These are phyloP conservation scores for Leucocoprinus birnbaumii DNA, from an alignment of 768 basidiomycete genomes.

Conservation along the genomic window DNA sequence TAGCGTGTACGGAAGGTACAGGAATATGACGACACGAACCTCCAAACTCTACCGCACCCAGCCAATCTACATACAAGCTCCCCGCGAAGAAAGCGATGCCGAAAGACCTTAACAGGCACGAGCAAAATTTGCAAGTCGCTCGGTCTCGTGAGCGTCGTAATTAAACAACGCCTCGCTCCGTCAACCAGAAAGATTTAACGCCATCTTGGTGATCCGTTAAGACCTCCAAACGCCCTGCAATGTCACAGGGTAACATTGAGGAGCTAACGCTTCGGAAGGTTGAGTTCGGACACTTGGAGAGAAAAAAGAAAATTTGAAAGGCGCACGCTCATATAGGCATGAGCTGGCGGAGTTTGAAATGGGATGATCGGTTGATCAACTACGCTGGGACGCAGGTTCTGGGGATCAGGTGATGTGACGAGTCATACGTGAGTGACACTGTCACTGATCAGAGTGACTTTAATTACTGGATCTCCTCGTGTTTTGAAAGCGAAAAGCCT, in stretches of 20 bases:
- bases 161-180: slow-evolving; percentile 64
- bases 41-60: slow-evolving; percentile 26
- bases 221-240: slow-evolving; percentile 4
- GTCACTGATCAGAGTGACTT: not conserved
- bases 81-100: slow-evolving; percentile 55
- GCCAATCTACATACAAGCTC: slow-evolving; percentile 30
- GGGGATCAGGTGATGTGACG: slow-evolving; percentile 9
- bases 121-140: slow-evolving; percentile 34
- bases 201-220: slow-evolving; percentile 26
- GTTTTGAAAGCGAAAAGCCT: not conserved
- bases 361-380: not conserved
- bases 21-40: slow-evolving; percentile 76
- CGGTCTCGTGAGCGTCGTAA: slow-evolving; percentile 38
- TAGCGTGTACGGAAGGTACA: slow-evolving; percentile 74
- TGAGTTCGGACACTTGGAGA: slow-evolving; percentile 64
- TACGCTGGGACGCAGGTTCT: not conserved
- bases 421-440: not conserved
- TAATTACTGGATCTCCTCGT: not conserved
- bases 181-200: slow-evolving; percentile 70
- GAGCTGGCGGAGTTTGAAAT: slow-evolving; percentile 25
- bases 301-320: slow-evolving; percentile 22
- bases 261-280: slow-evolving; percentile 62
- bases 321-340: slow-evolving; percentile 20
- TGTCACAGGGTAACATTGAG: slow-evolving; percentile 1
- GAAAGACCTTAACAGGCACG: slow-evolving; percentile 41